phyloP scores from a whole-genome alignment of 73 alveolate genomes.

The Tetrahymena elliotti region DNA sequence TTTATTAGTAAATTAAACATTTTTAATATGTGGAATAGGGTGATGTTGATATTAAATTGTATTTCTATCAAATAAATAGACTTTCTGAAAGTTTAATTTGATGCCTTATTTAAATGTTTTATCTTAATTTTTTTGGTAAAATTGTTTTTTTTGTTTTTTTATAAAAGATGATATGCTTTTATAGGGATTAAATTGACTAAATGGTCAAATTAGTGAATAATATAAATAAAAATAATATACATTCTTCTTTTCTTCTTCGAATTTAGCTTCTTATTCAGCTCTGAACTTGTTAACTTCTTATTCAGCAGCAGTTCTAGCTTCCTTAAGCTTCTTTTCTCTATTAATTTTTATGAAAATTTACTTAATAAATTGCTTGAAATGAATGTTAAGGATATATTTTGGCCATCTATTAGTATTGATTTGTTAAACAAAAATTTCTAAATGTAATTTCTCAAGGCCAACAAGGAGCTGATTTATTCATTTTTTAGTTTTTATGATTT shows the following conservation, averaged over 20 bases:
- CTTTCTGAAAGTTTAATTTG: too few species aligned
- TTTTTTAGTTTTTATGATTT: neutral
- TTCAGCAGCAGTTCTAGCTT: constrained; percentile 50
- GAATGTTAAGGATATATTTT: neutral
- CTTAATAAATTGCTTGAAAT: neutral
- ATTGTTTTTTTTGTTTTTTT: too few species aligned
- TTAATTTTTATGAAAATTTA: neutral
- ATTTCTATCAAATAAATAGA: too few species aligned
- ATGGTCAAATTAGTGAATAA: neutral
- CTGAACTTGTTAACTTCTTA: constrained; percentile 32
- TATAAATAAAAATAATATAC: neutral
- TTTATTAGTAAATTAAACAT: neutral
- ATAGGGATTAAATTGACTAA: neutral
- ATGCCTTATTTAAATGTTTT: neutral
- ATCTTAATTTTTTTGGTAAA: neutral
- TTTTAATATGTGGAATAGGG: neutral
- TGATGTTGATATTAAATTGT: neutral
- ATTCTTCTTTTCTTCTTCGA: constrained; percentile 11
- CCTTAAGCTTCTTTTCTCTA: constrained; percentile 41
- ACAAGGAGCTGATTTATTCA: neutral
- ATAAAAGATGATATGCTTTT: neutral
- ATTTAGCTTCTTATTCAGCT: constrained; percentile 37
- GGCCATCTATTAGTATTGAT: neutral
- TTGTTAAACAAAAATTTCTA: neutral
- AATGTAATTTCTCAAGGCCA: neutral